phyloP scores from a whole-genome alignment of 345 rosid species.

The Hirschfeldia incana region DNA sequence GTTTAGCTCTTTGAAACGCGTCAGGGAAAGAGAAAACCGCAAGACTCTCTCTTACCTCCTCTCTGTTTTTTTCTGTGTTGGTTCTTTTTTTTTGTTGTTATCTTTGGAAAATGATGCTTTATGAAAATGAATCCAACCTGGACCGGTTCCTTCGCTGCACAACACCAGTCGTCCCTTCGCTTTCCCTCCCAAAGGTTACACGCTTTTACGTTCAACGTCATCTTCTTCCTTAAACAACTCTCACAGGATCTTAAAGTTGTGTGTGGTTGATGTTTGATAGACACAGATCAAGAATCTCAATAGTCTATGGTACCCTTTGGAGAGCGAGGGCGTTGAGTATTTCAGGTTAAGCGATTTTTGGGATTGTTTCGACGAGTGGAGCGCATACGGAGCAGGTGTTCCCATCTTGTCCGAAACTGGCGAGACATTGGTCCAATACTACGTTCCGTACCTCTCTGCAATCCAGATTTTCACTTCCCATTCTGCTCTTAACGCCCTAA shows the following conservation, averaged over 20 bases:
- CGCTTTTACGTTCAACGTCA: not conserved
- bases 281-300: conserved; percentile 75
- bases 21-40: conserved; percentile 21
- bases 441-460: conserved; percentile 95
- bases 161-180: conserved; percentile 30
- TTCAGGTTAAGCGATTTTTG: conserved; percentile 81
- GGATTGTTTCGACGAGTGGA: conserved; percentile 93
- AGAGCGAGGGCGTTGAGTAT: conserved; percentile 68
- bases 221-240: conserved; percentile 1
- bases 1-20: conserved; percentile 13
- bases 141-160: conserved; percentile 34
- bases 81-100: conserved; percentile 6
- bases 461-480: conserved; percentile 86
- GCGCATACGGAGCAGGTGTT: conserved; percentile 98
- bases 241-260: conserved; percentile 4
- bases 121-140: conserved; percentile 33
- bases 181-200: conserved; percentile 34
- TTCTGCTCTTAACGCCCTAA: conserved; percentile 54
- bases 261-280: conserved; percentile 43
- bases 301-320: conserved; percentile 85
- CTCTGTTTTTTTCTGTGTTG: conserved; percentile 27
- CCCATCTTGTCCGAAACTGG: conserved; percentile 59
- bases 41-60: conserved; percentile 18
- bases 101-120: conserved; percentile 6
- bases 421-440: conserved; percentile 85